Evolutionary conservation across 2,329 filamentous ascomycete genomes (phyloP), one percentile per base, ranked within the genome.

Genomic region (Aureobasidium sp.): DNA sequence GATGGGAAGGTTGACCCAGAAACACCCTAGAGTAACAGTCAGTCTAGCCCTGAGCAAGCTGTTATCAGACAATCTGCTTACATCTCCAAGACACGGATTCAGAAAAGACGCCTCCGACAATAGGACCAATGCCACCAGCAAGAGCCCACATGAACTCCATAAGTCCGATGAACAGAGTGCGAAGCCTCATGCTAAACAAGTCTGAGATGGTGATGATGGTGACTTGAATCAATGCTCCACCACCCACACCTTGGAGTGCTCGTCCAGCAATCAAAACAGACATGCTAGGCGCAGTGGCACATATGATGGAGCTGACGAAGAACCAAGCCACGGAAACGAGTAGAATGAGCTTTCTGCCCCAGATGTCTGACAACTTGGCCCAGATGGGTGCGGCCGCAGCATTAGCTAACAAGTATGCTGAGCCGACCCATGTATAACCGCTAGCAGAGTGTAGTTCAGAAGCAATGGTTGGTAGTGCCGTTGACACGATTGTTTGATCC

Each of bases 341-440:
- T 3, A 84, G 68, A 39, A 83, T 81, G 2, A 76, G 73, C 65
- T 84, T 84, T 1, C 82, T 76, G 17, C 82, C 82, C 78, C 80
- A 84, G 39, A 84, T 84, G 65, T 85, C 81, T 3, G 76, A 79
- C 1, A 82, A 67, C 56, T 82, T 83, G 3, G 85, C 87, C 68
- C 67, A 61, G 70, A 71, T 48, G 49, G 65, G 17, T 61, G 65
- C 47, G 60, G 64, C 56, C 65, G 67, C 61, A 7, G 60, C 65
- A 54, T 39, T 71, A 66, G 35, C 67, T 62, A 50, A 64, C 61
- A 61, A 63, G 60, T 35, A 64, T 52, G 45, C 63, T 31, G 82
- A 85, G 0, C 88, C 89, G 64, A 93, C 88, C 90, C 89, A 92
- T 9, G 85, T 85, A 73, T 91, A 92, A 27, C 88, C 88, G 17